These are phyloP conservation scores for Arxiozyma slooffiae DNA, from an alignment of 1,139 yeast species.

Conservation along the genomic window DNA sequence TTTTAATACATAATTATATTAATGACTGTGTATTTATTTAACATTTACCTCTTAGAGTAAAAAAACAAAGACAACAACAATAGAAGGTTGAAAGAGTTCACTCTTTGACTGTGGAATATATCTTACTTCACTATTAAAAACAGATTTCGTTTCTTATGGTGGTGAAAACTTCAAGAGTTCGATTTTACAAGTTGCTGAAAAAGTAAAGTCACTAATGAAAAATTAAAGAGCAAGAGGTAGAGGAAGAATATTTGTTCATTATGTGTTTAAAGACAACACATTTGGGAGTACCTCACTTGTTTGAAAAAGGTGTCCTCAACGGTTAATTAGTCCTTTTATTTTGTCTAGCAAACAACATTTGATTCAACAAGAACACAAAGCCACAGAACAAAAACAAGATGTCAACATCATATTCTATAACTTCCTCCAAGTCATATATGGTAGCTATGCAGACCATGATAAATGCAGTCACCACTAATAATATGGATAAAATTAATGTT, in stretches of 20 bases:
- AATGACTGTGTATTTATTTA: no score
- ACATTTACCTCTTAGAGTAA: background rate
- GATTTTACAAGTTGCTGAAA: no score
- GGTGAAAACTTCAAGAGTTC: background rate
- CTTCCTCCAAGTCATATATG: constrained; percentile 70
- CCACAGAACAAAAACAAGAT: constrained; percentile 11
- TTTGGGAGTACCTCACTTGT: background rate
- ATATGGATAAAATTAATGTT: constrained; percentile 18
- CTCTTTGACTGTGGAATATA: background rate
- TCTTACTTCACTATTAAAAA: no score
- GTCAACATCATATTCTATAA: constrained; percentile 39
- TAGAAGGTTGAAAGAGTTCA: no score
- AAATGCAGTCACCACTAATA: constrained; percentile 35
- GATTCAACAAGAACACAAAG: background rate
- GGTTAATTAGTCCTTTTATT: no score
- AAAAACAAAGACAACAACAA: background rate
- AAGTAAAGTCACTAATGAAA: background rate
- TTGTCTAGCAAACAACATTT: no score
- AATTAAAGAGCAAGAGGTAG: no score
- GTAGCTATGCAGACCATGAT: constrained; percentile 65
- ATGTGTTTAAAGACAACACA: background rate
- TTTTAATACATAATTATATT: no score
- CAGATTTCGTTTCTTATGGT: no score
- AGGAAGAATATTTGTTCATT: background rate
- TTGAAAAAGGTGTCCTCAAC: no score